phyloP scores from a whole-genome alignment of 176 grass and related monocot species.

The Musa itinerans region DNA sequence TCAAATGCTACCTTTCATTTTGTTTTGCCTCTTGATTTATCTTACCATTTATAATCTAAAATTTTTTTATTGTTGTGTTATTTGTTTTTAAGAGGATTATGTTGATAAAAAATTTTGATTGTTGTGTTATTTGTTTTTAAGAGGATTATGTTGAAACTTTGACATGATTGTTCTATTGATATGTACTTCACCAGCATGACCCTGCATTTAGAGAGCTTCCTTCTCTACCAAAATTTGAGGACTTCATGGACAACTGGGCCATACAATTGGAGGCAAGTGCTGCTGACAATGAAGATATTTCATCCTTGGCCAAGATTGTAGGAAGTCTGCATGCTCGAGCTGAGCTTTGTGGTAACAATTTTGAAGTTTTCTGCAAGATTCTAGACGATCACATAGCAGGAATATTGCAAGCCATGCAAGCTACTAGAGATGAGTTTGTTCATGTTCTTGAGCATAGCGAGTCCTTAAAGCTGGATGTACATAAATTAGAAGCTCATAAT shows the following conservation, averaged over 20 bases:
- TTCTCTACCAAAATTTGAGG: slow-evolving; percentile 48
- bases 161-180: background rate
- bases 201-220: slow-evolving; percentile 37
- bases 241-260: slow-evolving; percentile 49
- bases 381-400: slow-evolving; percentile 45
- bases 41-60: background rate
- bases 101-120: background rate
- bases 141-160: background rate
- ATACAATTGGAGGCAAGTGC: slow-evolving; percentile 24
- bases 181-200: slow-evolving; percentile 25
- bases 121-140: background rate
- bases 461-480: slow-evolving; percentile 56
- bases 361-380: slow-evolving; percentile 54
- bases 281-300: slow-evolving; percentile 31
- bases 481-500: slow-evolving; percentile 40
- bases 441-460: slow-evolving; percentile 49
- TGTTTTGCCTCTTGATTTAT: background rate
- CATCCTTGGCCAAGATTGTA: slow-evolving; percentile 47
- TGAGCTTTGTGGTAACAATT: slow-evolving; percentile 31
- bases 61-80: background rate
- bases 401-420: slow-evolving; percentile 44
- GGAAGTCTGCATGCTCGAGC: slow-evolving; percentile 47
- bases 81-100: background rate
- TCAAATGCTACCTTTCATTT: no score
- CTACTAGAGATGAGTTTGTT: slow-evolving; percentile 42